These are phyloP conservation scores for Pestalotiopsis sp. DNA, from an alignment of 2,329 filamentous ascomycete genomes.

Conservation along the genomic window DNA sequence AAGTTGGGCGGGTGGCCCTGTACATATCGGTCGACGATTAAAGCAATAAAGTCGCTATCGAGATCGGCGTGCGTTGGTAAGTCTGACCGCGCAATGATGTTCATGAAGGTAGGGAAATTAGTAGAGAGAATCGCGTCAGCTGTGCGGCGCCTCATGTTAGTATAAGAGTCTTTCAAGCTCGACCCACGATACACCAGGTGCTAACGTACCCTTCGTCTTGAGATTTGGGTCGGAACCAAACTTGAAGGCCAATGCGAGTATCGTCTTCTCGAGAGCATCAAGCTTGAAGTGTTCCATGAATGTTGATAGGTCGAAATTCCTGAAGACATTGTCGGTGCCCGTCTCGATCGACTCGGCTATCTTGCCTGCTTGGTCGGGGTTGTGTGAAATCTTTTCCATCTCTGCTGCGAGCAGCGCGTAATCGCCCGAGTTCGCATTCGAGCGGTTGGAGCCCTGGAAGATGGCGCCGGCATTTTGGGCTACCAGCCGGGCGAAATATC, in stretches of 20 bases:
- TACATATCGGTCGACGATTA: conserved; percentile 83
- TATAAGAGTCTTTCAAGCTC: conserved; percentile 5
- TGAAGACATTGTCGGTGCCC: conserved; percentile 88
- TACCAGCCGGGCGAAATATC: conserved; percentile 92
- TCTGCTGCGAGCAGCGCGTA: conserved; percentile 82
- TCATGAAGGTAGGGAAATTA: conserved; percentile 76
- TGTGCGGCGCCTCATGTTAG: conserved; percentile 48
- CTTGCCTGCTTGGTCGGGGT: conserved; percentile 81
- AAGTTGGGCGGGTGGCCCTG: conserved; percentile 87
- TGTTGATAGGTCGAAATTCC: conserved; percentile 92
- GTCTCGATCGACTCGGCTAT: conserved; percentile 94
- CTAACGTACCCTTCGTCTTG: conserved; percentile 78
- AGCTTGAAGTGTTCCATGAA: conserved; percentile 97
- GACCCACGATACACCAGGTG: not conserved
- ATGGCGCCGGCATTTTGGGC: conserved; percentile 90
- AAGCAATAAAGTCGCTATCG: conserved; percentile 70
- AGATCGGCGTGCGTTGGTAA: conserved; percentile 68
- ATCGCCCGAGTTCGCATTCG: conserved; percentile 75
- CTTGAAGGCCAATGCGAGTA: conserved; percentile 88
- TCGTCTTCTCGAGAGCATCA: conserved; percentile 83
- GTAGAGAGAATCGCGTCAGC: conserved; percentile 88
- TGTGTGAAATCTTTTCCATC: conserved; percentile 81
- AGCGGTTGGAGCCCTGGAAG: conserved; percentile 78
- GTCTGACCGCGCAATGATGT: conserved; percentile 70
- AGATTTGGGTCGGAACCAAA: conserved; percentile 78